A percentile compares a stretch with the other conserved stretches of the same genome.
Conservation (phyloP, 2,329 filamentous ascomycete species). For the Davidsoniella eucalypti region DNA sequence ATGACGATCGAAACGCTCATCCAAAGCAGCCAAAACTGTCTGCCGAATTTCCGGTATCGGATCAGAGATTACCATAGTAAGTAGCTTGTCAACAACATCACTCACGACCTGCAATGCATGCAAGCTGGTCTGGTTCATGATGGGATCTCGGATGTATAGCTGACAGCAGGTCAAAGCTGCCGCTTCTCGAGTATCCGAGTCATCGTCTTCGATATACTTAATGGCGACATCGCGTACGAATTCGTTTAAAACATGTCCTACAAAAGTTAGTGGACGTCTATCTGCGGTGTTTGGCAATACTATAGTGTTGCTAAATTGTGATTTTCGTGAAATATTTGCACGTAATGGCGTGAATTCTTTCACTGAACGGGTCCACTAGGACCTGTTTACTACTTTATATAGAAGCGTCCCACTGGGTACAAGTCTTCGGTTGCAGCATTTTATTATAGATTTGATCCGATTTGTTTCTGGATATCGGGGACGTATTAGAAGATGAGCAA, state of each 20-base stretch:
- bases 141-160: constrained; percentile 88
- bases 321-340: neutral
- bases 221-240: constrained; percentile 97
- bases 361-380: neutral
- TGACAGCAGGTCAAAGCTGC: constrained; percentile 95
- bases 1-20: constrained; percentile 87
- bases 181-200: constrained; percentile 81
- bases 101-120: constrained; percentile 95
- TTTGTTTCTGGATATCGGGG: constrained; percentile 11
- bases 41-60: constrained; percentile 74
- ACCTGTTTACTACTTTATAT: neutral
- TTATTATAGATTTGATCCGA: no score
- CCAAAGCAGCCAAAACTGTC: constrained; percentile 76
- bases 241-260: constrained; percentile 81
- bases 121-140: constrained; percentile 93
- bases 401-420: constrained; percentile 3
- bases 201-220: constrained; percentile 94
- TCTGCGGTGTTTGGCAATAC: neutral
- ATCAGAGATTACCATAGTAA: constrained; percentile 90
- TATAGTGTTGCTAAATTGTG: constrained; percentile 6
- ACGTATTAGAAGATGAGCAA: neutral
- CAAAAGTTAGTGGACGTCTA: constrained; percentile 5
- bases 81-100: constrained; percentile 90
- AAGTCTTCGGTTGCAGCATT: neutral
- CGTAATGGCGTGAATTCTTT: no score